Conservation (phyloP, 805 yeast genomes). For the Wickerhamomyces mucosus region DNA sequence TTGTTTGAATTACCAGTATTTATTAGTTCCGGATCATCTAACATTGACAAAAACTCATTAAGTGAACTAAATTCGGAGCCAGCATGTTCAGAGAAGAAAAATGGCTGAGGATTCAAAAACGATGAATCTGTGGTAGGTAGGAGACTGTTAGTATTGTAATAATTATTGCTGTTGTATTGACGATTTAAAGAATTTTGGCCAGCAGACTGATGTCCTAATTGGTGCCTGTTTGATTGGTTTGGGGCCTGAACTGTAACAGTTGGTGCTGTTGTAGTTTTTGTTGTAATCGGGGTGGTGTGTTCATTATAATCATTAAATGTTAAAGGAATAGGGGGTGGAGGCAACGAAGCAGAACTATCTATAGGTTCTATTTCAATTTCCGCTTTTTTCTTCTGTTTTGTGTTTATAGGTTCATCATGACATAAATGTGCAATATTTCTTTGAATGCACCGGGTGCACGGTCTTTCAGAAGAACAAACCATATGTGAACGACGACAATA, state of each 20-base stretch:
- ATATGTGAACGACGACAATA: constrained; percentile 90
- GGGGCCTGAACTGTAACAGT: not conserved
- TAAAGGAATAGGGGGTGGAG: too few relatives aligned
- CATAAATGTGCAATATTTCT: constrained; percentile 86
- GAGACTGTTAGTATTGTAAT: constrained; percentile 3
- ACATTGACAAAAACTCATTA: constrained; percentile 81
- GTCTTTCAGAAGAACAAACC: constrained; percentile 78
- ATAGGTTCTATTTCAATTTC: too few relatives aligned
- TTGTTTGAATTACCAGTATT: not conserved
- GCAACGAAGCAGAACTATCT: too few relatives aligned
- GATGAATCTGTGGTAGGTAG: constrained; percentile 8
- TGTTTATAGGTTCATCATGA: constrained; percentile 21
- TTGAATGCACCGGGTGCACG: constrained; percentile 77
- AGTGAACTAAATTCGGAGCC: constrained; percentile 87
- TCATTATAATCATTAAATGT: too few relatives aligned
- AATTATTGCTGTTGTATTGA: constrained; percentile 3
- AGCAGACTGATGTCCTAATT: not conserved
- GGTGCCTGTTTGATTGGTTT: not conserved
- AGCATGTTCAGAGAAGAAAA: constrained; percentile 83
- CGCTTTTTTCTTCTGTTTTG: constrained; percentile 15
- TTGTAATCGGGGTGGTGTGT: not conserved
- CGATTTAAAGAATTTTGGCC: constrained; percentile 1
- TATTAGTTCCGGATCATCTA: constrained; percentile 74
- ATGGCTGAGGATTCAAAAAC: constrained; percentile 47
- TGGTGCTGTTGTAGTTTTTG: not conserved